Evolutionary conservation across 257 asterid genomes (phyloP), one percentile per base, ranked within the genome.

Genomic region (Galeopsis tetrahit): DNA sequence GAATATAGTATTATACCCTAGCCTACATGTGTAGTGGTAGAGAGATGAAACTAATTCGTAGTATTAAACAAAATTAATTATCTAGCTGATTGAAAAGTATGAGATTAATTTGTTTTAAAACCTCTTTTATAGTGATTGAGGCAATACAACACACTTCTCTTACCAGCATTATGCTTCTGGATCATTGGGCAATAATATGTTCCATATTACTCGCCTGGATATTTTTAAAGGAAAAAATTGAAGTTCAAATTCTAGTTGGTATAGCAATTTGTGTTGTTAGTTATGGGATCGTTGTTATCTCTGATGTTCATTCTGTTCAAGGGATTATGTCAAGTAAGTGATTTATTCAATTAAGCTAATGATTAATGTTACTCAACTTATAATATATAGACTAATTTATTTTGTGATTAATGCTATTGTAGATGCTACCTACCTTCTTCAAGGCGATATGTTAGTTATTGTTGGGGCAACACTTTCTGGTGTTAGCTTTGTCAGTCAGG

Each of bases 181-280:
- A 94, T 83, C 91, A 97, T 75, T 94, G 99, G 97, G 68, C 99
- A 36, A 94, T 91, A 77, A 97, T 97, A 2, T 91, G 97, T 63
- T 97, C 88, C 76, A 72, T 94, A 36, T 68, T 94, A 38, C 82
- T 94, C 69, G 91, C 96, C 28, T 85, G 98, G 98, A 79, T 86
- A 55, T 89, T 89, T 72, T 63, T 93, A 85, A 90, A 87, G 89
- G 90, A 97, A 14, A 87, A 84, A 79, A 90, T 90, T 81, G 69
- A 84, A 80, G 71, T 60, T 63, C 68, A 74, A 67, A 93, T 90
- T 77, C 79, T 89, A 63, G 67, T 77, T 44, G 98, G 97, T 40
- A 86, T 86, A 13, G 70, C 75, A 53, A 80, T 93, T 59, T 93
- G 98, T 75, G 64, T 87, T 64, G 91, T 89, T 73, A 97, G 98